Conservation (phyloP, 768 basidiomycete genomes). For the Pleurotus salmoneostramineus region DNA sequence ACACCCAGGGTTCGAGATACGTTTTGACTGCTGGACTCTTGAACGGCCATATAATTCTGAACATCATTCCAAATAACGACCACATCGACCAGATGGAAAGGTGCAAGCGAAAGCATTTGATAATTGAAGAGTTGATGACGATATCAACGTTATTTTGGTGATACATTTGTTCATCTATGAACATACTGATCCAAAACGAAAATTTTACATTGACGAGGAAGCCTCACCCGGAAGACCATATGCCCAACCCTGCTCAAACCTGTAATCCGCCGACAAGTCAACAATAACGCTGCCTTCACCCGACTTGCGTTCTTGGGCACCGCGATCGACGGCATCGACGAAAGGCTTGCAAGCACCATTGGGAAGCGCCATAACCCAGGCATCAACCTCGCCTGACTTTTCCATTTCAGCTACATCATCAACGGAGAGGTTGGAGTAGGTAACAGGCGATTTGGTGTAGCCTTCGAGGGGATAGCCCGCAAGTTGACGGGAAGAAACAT, state of each 20-base stretch:
- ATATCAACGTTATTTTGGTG: slow-evolving; percentile 8
- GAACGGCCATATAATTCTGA: slow-evolving; percentile 85
- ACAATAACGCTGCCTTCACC: slow-evolving; percentile 74
- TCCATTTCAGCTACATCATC: slow-evolving; percentile 88
- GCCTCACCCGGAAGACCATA: slow-evolving; percentile 98
- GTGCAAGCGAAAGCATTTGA: too few relatives aligned
- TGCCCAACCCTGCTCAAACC: slow-evolving; percentile 94
- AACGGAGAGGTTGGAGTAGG: slow-evolving; percentile 76
- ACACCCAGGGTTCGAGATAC: slow-evolving; percentile 97
- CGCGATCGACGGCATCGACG: slow-evolving; percentile 89
- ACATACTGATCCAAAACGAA: slow-evolving; percentile 16
- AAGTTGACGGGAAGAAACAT: slow-evolving; percentile 95
- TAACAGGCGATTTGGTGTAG: slow-evolving; percentile 73
- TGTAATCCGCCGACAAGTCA: slow-evolving; percentile 91
- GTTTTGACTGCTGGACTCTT: slow-evolving; percentile 62
- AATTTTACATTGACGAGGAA: slow-evolving; percentile 33
- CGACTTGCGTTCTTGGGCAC: slow-evolving; percentile 49
- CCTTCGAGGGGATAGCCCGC: slow-evolving; percentile 75
- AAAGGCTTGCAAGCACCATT: slow-evolving; percentile 97
- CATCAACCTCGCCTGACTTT: slow-evolving; percentile 85
- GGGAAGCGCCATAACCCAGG: slow-evolving; percentile 99
- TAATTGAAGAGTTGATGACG: too few relatives aligned
- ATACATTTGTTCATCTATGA: slow-evolving; percentile 24
- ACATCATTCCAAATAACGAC: neutral
- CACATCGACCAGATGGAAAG: neutral